Evolutionary conservation across 345 rosid species (phyloP).

Genomic region (Jatropha curcas): DNA sequence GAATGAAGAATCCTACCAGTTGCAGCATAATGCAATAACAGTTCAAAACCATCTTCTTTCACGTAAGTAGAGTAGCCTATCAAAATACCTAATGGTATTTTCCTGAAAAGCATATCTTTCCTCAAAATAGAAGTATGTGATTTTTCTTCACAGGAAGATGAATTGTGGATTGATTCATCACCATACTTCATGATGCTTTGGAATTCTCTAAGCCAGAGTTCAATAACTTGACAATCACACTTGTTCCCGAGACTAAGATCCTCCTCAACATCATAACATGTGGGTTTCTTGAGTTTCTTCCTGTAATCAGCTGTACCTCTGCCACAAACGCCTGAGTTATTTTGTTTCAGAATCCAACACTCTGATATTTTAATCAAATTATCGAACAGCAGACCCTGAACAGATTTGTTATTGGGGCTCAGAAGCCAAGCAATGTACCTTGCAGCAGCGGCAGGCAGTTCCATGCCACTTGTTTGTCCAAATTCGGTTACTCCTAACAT

Average conservation of each 20-base stretch:
- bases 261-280: constrained; percentile 18
- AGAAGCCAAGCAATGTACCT: constrained; percentile 74
- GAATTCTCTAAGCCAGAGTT: constrained; percentile 51
- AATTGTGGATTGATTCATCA: constrained; percentile 19
- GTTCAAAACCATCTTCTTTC: constrained; percentile 51
- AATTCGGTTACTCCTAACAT: constrained; percentile 13
- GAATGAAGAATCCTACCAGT: constrained; percentile 45
- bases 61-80: constrained; percentile 40
- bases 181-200: constrained; percentile 33
- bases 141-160: constrained; percentile 23
- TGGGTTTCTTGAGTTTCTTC: constrained; percentile 50
- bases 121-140: constrained; percentile 27
- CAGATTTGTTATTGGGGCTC: constrained; percentile 46
- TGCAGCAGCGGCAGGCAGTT: constrained; percentile 48
- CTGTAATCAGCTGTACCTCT: constrained; percentile 26
- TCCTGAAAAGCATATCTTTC: constrained; percentile 44
- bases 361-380: constrained; percentile 50
- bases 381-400: constrained; percentile 47
- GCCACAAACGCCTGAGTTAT: constrained; percentile 23
- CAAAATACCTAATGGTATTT: constrained; percentile 60
- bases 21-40: constrained; percentile 65
- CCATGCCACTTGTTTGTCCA: constrained; percentile 28
- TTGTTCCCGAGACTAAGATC: constrained; percentile 21
- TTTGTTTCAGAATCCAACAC: constrained; percentile 43
- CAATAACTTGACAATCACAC: constrained; percentile 33